Evolutionary conservation across 2,329 filamentous ascomycete genomes (phyloP), one percentile per base, ranked within the genome.

Genomic region (Albophoma yamanashiensis): DNA sequence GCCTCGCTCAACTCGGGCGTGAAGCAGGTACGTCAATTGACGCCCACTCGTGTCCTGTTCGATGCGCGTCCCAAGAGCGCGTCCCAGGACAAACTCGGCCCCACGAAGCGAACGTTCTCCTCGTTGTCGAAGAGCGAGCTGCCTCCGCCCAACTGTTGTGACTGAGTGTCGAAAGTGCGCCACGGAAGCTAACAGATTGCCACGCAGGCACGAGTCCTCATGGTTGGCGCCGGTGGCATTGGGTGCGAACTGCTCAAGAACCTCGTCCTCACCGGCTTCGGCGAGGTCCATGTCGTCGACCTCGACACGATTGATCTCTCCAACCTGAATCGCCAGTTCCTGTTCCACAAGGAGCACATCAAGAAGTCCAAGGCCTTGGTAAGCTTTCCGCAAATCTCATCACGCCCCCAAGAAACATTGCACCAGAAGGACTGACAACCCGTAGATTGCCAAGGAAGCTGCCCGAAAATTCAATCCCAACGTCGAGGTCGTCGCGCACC

Each of bases 221-320:
- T 99, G 80, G 93, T 99, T 60, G 94, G 94, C 68, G 94, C 94
- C 60, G 94, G 94, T 63, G 94, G 94, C 63, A 99, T 99, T 71
- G 94, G 94, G 67, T 99, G 94, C 77, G 94, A 99, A 77, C 82
- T 99, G 9, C 85, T 99, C 64, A 99, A 99, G 80, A 96, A 97
- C 74, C 86, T 99, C 60, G 91, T 93, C 53, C 86, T 96, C 56
- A 89, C 87, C 52, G 92, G 93, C 66, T 99, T 96, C 67, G 91
- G 91, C 65, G 89, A 96, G 76, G 87, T 97, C 57, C 90, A 96
- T 74, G 88, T 97, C 55, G 91, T 99, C 66, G 94, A 99, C 74
- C 89, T 99, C 62, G 94, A 99, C 74, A 99, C 94, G 1, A 97
- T 99, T 76, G 94, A 99, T 71, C 82, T 99, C 27, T 96, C 92